Evolutionary conservation across 2,329 filamentous ascomycete genomes (phyloP).

Genomic region (Ceratocystis cacaofunesta): DNA sequence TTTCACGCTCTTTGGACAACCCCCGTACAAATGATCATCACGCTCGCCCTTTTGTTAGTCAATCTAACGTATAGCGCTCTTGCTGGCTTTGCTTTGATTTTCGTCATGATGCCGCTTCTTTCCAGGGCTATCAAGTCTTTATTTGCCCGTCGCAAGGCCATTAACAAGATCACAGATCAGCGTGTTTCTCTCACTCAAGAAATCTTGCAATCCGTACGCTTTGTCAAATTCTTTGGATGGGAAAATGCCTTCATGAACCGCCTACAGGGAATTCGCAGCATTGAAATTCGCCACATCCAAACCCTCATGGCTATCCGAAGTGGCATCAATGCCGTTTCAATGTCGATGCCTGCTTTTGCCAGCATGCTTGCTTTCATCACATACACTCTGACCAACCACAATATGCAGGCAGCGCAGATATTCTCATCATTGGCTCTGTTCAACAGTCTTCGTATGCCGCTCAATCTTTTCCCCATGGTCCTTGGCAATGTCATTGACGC

Average conservation of each 20-base stretch:
- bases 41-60: constrained; percentile 63
- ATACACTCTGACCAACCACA: constrained; percentile 50
- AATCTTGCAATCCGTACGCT: constrained; percentile 76
- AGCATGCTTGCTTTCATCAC: constrained; percentile 94
- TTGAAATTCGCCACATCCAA: constrained; percentile 75
- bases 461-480: constrained; percentile 78
- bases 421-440: constrained; percentile 92
- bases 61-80: constrained; percentile 85
- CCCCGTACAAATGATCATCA: constrained; percentile 63
- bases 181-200: constrained; percentile 84
- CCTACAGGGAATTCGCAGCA: constrained; percentile 55
- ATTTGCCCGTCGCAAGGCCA: constrained; percentile 57
- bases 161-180: constrained; percentile 91
- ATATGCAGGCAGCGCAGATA: constrained; percentile 57
- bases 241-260: constrained; percentile 72
- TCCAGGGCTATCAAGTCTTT: constrained; percentile 63
- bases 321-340: constrained; percentile 66
- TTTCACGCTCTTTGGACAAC: constrained; percentile 88
- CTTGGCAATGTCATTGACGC: constrained; percentile 84
- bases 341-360: constrained; percentile 82
- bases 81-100: constrained; percentile 69
- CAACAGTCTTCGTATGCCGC: constrained; percentile 76
- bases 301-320: constrained; percentile 69
- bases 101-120: constrained; percentile 63
- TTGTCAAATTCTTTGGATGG: constrained; percentile 96